A percentile compares a stretch with the other conserved stretches of the same genome.
phyloP scores from a whole-genome alignment of 176 grass and related monocot species.

The Phoenix dactylifera region DNA sequence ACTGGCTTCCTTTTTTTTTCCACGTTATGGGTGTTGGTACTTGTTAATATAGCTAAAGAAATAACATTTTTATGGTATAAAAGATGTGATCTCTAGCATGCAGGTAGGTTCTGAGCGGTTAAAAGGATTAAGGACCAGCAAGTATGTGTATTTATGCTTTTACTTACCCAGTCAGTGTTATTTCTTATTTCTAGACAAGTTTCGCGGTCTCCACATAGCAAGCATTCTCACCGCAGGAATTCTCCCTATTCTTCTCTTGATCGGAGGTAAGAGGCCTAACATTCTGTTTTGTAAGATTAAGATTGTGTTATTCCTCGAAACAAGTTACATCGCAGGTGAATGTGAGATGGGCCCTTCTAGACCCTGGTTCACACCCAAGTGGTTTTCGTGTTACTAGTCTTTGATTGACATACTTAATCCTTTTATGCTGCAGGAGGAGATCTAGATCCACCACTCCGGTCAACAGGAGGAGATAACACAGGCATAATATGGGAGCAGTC shows the following conservation, averaged over 20 bases:
- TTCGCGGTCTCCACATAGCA: constrained; percentile 89
- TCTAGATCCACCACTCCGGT: too few relatives aligned
- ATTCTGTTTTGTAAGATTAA: constrained; percentile 16
- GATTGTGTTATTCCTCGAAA: constrained; percentile 4
- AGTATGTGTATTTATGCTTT: constrained; percentile 24
- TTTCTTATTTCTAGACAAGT: constrained; percentile 85
- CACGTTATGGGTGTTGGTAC: too few relatives aligned
- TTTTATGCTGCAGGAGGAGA: too few relatives aligned
- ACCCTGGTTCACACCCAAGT: background rate
- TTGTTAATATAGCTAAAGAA: too few relatives aligned
- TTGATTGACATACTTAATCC: too few relatives aligned
- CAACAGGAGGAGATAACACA: too few relatives aligned
- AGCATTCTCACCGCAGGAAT: constrained; percentile 85
- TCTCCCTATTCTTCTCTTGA: constrained; percentile 53
- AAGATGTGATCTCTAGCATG: constrained; percentile 3
- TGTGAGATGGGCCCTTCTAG: constrained; percentile 9
- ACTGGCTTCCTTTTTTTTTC: too few relatives aligned
- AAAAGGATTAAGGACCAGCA: constrained; percentile 46
- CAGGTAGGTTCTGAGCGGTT: constrained; percentile 43
- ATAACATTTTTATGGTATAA: too few relatives aligned
- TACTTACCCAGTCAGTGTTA: constrained; percentile 71
- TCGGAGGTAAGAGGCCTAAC: constrained; percentile 52
- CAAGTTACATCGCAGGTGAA: constrained; percentile 23
- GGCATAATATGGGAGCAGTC: too few relatives aligned
- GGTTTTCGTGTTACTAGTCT: too few relatives aligned